These are phyloP conservation scores for Aspergillus persii DNA, from an alignment of 2,329 filamentous ascomycete genomes.

Conservation along the genomic window DNA sequence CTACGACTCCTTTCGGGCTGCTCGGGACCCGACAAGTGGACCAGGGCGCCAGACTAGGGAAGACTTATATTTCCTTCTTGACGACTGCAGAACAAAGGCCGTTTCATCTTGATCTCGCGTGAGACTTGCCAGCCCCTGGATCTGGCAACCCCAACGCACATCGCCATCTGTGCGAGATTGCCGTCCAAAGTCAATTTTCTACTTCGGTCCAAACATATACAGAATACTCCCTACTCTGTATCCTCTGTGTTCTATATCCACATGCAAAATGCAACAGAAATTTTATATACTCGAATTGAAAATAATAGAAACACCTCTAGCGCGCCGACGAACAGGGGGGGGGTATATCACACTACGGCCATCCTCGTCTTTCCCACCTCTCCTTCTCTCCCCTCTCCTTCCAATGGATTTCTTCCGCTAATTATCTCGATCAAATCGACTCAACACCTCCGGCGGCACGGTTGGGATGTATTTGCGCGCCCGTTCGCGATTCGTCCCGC, in stretches of 20 bases:
- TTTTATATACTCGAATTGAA: constrained; percentile 13
- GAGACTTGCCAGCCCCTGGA: background rate
- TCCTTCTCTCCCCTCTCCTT: background rate
- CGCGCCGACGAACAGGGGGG: background rate
- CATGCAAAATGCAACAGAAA: background rate
- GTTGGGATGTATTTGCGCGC: constrained; percentile 95
- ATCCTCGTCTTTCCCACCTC: background rate
- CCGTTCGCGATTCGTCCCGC: constrained; percentile 84
- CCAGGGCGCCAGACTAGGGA: no score
- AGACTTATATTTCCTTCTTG: background rate
- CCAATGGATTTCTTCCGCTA: background rate
- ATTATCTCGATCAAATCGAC: constrained; percentile 68
- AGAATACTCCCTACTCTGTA: background rate
- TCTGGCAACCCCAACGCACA: constrained; percentile 10
- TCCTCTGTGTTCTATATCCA: background rate
- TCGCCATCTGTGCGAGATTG: background rate
- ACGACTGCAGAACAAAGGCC: background rate
- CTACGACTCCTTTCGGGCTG: no score
- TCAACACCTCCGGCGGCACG: constrained; percentile 87
- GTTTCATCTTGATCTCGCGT: background rate
- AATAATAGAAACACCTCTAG: background rate
- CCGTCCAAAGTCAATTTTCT: no score
- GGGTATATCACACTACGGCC: constrained; percentile 9
- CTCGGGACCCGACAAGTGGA: background rate
- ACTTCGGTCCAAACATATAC: no score